A percentile compares a stretch with the other conserved stretches of the same genome.
Evolutionary conservation across 2,329 filamentous ascomycete genomes (phyloP).

Genomic region (Stagonosporopsis cucurbitacearum): DNA sequence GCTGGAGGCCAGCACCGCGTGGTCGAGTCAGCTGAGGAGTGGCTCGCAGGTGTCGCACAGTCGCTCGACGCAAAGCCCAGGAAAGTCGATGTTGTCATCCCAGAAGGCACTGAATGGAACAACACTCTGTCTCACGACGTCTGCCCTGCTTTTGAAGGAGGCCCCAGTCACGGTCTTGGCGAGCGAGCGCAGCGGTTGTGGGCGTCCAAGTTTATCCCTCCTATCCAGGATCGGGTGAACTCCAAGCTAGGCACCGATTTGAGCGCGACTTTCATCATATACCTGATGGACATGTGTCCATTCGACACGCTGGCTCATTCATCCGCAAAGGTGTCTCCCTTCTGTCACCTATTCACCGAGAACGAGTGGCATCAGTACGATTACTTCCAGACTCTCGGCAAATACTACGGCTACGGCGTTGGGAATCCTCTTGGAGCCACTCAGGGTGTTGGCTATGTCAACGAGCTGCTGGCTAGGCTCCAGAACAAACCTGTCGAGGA

Average conservation of each 20-base stretch:
- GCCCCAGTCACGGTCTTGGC: constrained; percentile 58
- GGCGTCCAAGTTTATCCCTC: constrained; percentile 67
- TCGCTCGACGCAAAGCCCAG: constrained; percentile 54
- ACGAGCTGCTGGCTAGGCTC: constrained; percentile 84
- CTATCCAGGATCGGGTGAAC: constrained; percentile 75
- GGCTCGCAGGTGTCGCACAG: constrained; percentile 74
- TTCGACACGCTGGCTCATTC: constrained; percentile 75
- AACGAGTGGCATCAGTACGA: constrained; percentile 80
- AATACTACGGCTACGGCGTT: constrained; percentile 81
- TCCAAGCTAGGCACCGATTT: constrained; percentile 72
- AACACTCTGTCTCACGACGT: constrained; percentile 81
- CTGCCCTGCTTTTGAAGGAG: constrained; percentile 74
- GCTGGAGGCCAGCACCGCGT: constrained; percentile 73
- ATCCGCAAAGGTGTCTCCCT: constrained; percentile 65
- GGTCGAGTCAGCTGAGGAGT: constrained; percentile 75
- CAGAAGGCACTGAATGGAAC: constrained; percentile 71
- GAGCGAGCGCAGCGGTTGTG: constrained; percentile 63
- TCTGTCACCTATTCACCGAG: constrained; percentile 77
- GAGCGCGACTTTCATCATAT: constrained; percentile 66
- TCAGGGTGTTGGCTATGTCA: constrained; percentile 85
- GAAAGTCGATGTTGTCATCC: constrained; percentile 66
- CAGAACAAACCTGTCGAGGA: constrained; percentile 73
- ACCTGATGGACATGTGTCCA: constrained; percentile 87
- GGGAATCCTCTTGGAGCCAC: constrained; percentile 82
- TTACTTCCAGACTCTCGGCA: constrained; percentile 79